Evolutionary conservation across 1,139 yeast genomes (phyloP), one percentile per base, ranked within the genome.

Genomic region (Candida sojae): DNA sequence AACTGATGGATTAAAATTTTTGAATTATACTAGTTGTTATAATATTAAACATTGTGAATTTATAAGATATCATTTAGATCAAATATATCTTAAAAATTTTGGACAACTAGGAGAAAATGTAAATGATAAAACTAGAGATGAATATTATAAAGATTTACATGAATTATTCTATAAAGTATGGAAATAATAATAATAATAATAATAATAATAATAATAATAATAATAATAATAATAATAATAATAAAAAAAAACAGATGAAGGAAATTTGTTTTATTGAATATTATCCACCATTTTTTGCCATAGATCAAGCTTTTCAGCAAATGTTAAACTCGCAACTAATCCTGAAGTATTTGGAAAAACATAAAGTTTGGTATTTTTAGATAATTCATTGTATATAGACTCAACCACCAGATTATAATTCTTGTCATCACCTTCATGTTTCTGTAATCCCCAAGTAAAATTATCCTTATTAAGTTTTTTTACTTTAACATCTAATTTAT

Each of bases 331-430:
- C 7, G 86, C 78, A 6, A 84, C 93, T n/a, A 88, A 67, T 0
- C 95, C 95, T 1, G 91, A 85, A 0, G 93, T 86, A 46, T 84
- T 84, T 2, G 93, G 93, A 39, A 86, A 76, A 5, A 87, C 92
- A 61, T 75, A 81, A 0, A 83, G 52, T 45, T 58, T 42, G 38
- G 59, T 48, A 8, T 53, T 48, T 31, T 35, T 29, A 1, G 47
- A 45, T 21, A 57, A 10, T 11, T 49, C 42, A 3, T 55, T 48
- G 25, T 52, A 47, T 17, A 68, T 49, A 36, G 53, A 50, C 17
- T 50, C 46, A 42, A 68, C 47, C 8, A 68, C 41, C 30, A 31
- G 34, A 26, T 55, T 56, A 49, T 68, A 65, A 2, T 38, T 49
- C 4, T 39, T 42, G 39, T 55, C 56, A 21, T 25, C n/a, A n/a